Conservation (phyloP, 495 filamentous ascomycete genomes). For the Terfezia claveryi region DNA sequence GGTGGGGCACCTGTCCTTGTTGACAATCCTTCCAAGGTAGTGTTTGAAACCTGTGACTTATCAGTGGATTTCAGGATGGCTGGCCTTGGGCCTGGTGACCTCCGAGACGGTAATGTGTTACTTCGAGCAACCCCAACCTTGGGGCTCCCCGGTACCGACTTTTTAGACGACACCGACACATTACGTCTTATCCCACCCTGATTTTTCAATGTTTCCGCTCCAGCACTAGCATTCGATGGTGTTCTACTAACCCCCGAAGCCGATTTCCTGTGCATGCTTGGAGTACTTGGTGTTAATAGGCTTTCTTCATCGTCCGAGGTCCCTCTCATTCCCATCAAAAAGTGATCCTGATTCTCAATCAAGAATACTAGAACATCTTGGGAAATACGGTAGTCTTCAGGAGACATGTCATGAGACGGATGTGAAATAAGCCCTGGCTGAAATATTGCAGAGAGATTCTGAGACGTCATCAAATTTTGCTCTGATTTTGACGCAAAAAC, state of each 20-base stretch:
- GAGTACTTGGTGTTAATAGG: conserved; percentile 29
- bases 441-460: conserved; percentile 93
- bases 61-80: conserved; percentile 23
- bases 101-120: conserved; percentile 90
- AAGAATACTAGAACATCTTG: conserved; percentile 95
- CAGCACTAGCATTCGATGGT: conserved; percentile 66
- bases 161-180: conserved; percentile 49
- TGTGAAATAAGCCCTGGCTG: conserved; percentile 91
- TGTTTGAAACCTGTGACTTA: neutral
- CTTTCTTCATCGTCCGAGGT: conserved; percentile 5
- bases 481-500: conserved; percentile 97
- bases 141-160: conserved; percentile 41
- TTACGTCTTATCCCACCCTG: conserved; percentile 61
- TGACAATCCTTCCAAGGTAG: neutral
- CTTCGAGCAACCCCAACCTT: conserved; percentile 58
- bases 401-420: conserved; percentile 83
- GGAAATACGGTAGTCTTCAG: conserved; percentile 77
- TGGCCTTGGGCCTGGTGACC: conserved; percentile 42
- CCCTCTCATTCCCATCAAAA: conserved; percentile 22
- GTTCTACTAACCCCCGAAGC: conserved; percentile 39
- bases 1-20: neutral
- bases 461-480: conserved; percentile 85
- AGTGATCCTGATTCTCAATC: conserved; percentile 59
- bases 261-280: conserved; percentile 28
- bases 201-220: conserved; percentile 63